These are phyloP conservation scores for Yamadazyma endophytica DNA, from an alignment of 805 yeast genomes.

Conservation along the genomic window DNA sequence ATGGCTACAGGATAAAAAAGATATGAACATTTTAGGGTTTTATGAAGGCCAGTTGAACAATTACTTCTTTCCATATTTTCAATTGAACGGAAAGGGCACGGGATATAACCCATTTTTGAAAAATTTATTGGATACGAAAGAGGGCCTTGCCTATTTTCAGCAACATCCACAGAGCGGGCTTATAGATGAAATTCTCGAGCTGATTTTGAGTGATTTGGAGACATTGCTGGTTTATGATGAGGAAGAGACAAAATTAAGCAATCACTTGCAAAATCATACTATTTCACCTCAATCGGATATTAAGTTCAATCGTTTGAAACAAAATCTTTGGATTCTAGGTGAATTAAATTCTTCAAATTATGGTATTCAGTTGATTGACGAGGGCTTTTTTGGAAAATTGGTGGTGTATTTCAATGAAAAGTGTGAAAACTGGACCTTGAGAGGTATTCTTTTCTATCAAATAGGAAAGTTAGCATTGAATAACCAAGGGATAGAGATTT, in stretches of 20 bases:
- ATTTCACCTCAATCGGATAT: neutral
- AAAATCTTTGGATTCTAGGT: slow-evolving; percentile 85
- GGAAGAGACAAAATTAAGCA: neutral
- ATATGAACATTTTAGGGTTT: slow-evolving; percentile 43
- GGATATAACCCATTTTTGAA: slow-evolving; percentile 51
- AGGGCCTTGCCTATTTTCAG: slow-evolving; percentile 61
- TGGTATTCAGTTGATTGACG: slow-evolving; percentile 52
- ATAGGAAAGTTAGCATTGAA: slow-evolving; percentile 73
- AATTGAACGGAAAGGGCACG: slow-evolving; percentile 4
- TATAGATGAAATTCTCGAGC: slow-evolving; percentile 2
- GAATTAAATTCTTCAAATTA: slow-evolving; percentile 67
- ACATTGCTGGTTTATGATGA: too few relatives aligned
- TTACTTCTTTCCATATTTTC: slow-evolving; percentile 21
- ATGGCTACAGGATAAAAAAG: slow-evolving; percentile 52
- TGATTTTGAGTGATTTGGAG: too few relatives aligned
- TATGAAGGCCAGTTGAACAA: slow-evolving; percentile 39
- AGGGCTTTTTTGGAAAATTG: slow-evolving; percentile 28
- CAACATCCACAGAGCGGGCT: slow-evolving; percentile 4
- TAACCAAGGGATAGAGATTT: slow-evolving; percentile 73
- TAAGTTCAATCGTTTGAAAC: slow-evolving; percentile 44
- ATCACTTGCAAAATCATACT: neutral
- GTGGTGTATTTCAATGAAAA: slow-evolving; percentile 32
- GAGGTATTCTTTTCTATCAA: slow-evolving; percentile 74
- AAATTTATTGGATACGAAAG: slow-evolving; percentile 72
- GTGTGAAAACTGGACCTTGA: slow-evolving; percentile 49